Base-by-base conservation (phyloP, 257 asterid species). In the Galeopsis tetrahit region DNA sequence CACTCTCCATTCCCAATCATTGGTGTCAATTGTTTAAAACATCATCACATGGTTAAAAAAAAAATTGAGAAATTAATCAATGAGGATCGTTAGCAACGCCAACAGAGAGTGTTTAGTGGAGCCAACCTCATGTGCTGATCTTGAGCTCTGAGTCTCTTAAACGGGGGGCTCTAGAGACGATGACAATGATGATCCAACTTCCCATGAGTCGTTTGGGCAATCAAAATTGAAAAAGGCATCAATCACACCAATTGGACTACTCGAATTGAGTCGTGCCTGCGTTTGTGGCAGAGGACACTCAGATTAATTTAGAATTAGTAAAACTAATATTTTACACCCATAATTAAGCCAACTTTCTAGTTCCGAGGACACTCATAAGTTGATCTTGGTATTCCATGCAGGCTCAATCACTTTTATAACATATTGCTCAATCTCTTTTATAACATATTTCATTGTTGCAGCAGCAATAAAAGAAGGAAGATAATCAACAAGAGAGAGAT, bases 191-290 rank as follows among this genome's bases (percentile, higher is more conserved):
- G 78, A 60, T 49, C 57, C 77, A 17, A 72, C 73, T 1, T 73
- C 15, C 89, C 87, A 85, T 7, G 84, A 85, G 21, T 85, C 90
- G 13, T 76, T 80, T 14, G 90, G 82, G 74, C 82, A 78, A 39
- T 82, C 86, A 2, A 77, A 80, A 77, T 78, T 73, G 69, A 85
- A 80, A 75, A 82, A 82, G 21, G 83, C 83, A 66, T 85, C 90
- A 7, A 85, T 72, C 0, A 85, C 81, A 43, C 90, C 87, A 59
- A 81, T 78, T 17, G 90, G 87, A 39, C 90, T 85, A 58, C 82
- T 69, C 1, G 87, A 1, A 70, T 55, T 4, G 78, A 5, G 48
- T 52, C 81, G 10, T 17, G 75, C 48, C 71, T 80, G 68, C 87
- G 87, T 40, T 80, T 85, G 60, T n/a, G 74, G 79, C 58, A 1